Conservation (phyloP, 495 filamentous ascomycete species). For the Penicillium ucsense region DNA sequence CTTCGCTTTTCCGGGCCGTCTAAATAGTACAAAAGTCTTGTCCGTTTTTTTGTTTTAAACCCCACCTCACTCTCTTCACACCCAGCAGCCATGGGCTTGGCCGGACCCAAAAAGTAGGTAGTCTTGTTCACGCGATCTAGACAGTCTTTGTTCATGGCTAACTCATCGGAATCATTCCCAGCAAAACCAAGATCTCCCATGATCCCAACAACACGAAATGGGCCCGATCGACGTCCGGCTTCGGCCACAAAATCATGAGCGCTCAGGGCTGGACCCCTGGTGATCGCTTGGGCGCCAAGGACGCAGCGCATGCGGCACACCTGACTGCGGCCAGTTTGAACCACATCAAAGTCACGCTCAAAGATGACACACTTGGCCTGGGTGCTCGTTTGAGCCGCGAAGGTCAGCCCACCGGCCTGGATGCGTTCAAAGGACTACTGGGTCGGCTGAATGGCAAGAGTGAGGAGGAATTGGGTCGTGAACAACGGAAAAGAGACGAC, state of each 20-base stretch:
- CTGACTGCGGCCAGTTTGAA: slow-evolving; percentile 68
- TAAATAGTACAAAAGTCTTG: background rate
- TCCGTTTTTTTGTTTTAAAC: background rate
- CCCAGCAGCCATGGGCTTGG: slow-evolving; percentile 54
- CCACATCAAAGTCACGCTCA: slow-evolving; percentile 68
- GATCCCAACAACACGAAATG: slow-evolving; percentile 94
- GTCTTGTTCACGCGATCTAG: background rate
- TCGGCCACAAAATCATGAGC: slow-evolving; percentile 78
- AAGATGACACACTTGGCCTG: slow-evolving; percentile 83
- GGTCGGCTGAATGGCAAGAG: slow-evolving; percentile 84
- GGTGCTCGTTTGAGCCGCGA: slow-evolving; percentile 63
- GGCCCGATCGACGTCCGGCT: slow-evolving; percentile 69
- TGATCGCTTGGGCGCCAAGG: slow-evolving; percentile 61
- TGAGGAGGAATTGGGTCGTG: slow-evolving; percentile 53
- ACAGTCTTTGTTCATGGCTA: too few relatives aligned
- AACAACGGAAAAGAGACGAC: slow-evolving; percentile 51
- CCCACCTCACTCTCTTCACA: background rate
- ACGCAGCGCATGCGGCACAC: slow-evolving; percentile 60
- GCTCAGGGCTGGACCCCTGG: slow-evolving; percentile 87
- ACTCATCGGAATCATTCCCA: slow-evolving; percentile 19
- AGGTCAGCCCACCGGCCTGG: slow-evolving; percentile 69
- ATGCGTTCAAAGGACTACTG: slow-evolving; percentile 72
- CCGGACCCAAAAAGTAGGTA: slow-evolving; percentile 59
- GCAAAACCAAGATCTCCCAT: slow-evolving; percentile 69
- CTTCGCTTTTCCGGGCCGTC: background rate